Evolutionary conservation across 495 filamentous ascomycete genomes (phyloP).

Genomic region (Neurospora intermedia): DNA sequence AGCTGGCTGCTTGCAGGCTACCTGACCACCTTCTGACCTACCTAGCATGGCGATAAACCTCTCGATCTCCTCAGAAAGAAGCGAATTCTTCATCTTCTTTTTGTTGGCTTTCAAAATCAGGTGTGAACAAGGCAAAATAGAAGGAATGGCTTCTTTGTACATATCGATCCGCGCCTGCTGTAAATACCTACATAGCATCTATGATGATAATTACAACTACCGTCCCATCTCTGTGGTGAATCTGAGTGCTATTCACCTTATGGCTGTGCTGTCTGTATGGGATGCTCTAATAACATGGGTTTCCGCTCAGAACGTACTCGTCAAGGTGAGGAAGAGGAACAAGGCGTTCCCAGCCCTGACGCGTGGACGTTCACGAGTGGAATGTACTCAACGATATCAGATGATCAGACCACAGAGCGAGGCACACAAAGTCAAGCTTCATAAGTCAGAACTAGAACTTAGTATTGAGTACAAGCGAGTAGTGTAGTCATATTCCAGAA

Average conservation of each 20-base stretch:
- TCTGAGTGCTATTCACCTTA: neutral
- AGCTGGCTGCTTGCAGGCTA: neutral
- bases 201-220: neutral
- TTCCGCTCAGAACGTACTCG: too few relatives aligned
- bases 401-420: neutral
- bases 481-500: neutral
- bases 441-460: neutral
- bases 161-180: neutral
- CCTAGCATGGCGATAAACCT: neutral
- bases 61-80: neutral
- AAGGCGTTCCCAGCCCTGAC: too few relatives aligned
- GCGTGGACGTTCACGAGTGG: neutral
- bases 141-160: neutral
- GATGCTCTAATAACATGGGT: too few relatives aligned
- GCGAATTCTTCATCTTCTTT: neutral
- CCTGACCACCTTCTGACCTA: neutral
- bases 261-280: too few relatives aligned
- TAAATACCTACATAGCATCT: neutral
- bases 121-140: neutral
- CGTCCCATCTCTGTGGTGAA: neutral
- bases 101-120: neutral
- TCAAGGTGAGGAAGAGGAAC: too few relatives aligned
- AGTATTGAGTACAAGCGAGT: neutral
- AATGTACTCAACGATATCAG: neutral
- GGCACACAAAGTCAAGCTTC: neutral